Percentiles rank a stretch among this genome's conserved stretches.
phyloP scores from a whole-genome alignment of 2,329 filamentous ascomycete species.

The Cladobotryum protrusum region DNA sequence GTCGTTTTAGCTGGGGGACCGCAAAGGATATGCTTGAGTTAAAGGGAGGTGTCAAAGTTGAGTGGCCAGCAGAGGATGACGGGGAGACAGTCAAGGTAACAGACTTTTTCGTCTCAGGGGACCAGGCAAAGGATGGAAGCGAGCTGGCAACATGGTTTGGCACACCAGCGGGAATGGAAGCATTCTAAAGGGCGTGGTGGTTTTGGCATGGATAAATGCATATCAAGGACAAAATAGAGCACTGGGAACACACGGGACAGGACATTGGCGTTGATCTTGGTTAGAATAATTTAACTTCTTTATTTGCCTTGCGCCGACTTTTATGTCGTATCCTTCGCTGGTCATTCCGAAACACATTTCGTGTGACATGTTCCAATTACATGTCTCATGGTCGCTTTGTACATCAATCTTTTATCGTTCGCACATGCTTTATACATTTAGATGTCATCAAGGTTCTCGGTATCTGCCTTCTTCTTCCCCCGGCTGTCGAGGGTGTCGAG shows the following conservation, averaged over 20 bases:
- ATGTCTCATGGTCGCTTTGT: background rate
- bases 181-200: conserved; percentile 49
- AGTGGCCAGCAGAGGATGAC: conserved; percentile 76
- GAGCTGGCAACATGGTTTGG: conserved; percentile 83
- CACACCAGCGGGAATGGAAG: conserved; percentile 58
- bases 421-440: conserved; percentile 18
- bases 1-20: conserved; percentile 92
- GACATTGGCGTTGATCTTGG: conserved; percentile 7
- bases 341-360: conserved; percentile 8
- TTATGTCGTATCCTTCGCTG: conserved; percentile 15
- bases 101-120: conserved; percentile 59
- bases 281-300: conserved; percentile 8
- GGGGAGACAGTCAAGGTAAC: conserved; percentile 64
- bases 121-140: conserved; percentile 41
- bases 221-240: conserved; percentile 1
- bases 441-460: conserved; percentile 58
- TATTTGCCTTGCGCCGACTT: conserved; percentile 5
- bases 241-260: background rate
- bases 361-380: background rate
- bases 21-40: conserved; percentile 85
- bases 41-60: conserved; percentile 66
- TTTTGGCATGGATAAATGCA: background rate
- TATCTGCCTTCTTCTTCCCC: conserved; percentile 43
- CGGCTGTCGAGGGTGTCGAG: conserved; percentile 55
- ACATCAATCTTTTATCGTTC: conserved; percentile 2